Percentiles rank a stretch among this genome's conserved stretches.
These are phyloP conservation scores for Cadophora sp. DNA, from an alignment of 2,329 filamentous ascomycete species.

Conservation along the genomic window DNA sequence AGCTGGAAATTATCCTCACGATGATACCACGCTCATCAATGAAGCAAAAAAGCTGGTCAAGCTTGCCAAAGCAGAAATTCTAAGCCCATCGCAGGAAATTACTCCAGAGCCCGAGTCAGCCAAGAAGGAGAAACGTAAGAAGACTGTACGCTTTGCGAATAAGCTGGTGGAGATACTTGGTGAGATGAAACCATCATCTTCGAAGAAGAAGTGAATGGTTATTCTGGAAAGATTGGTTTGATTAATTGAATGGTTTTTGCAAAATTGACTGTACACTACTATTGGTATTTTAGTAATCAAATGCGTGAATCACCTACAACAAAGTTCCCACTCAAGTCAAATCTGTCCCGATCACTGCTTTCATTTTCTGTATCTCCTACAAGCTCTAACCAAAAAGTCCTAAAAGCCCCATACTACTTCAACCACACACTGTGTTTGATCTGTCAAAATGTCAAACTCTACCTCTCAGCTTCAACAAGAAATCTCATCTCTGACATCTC, in stretches of 20 bases:
- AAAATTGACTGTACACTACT: not conserved
- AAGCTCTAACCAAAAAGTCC: not conserved
- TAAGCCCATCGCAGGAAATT: not conserved
- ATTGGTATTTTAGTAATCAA: not conserved
- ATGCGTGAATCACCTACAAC: slow-evolving; percentile 1
- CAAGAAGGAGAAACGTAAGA: slow-evolving; percentile 3
- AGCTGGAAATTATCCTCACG: not conserved
- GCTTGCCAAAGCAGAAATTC: not conserved
- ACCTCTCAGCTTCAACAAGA: not conserved
- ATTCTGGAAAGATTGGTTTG: not conserved
- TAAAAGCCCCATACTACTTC: not conserved
- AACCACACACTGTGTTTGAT: not conserved
- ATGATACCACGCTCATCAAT: not conserved
- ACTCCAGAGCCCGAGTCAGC: not conserved
- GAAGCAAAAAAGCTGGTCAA: slow-evolving; percentile 1
- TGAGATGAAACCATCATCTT: slow-evolving; percentile 1
- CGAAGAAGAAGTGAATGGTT: not conserved
- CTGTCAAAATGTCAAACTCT: not conserved
- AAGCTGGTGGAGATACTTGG: slow-evolving; percentile 8
- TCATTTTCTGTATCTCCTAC: not conserved
- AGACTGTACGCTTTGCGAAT: slow-evolving; percentile 1
- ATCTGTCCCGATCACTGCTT: not conserved
- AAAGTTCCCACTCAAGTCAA: not conserved
- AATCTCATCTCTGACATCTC: not conserved
- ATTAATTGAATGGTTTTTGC: not conserved